phyloP scores from a whole-genome alignment of 1,139 yeast species.

The Zygoascus hellenicus region DNA sequence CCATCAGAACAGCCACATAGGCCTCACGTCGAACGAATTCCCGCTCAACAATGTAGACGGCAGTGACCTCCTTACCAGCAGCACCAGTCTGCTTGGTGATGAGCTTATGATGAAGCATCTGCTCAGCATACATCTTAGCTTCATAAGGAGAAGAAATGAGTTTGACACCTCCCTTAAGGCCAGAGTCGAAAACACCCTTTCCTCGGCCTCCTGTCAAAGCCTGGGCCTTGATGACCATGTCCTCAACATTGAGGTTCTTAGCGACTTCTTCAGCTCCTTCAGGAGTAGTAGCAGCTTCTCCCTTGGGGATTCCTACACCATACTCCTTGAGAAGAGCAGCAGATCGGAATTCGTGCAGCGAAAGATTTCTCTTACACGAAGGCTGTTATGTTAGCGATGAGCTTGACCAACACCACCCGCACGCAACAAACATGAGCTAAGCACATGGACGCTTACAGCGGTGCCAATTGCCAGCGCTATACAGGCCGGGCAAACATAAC shows the following conservation, averaged over 20 bases:
- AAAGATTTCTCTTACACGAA: slow-evolving; percentile 49
- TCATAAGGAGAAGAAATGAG: slow-evolving; percentile 80
- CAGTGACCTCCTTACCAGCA: slow-evolving; percentile 94
- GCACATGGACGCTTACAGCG: not conserved
- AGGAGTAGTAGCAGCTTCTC: slow-evolving; percentile 86
- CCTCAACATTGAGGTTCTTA: slow-evolving; percentile 56
- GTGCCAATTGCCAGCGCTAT: not conserved
- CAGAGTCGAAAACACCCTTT: slow-evolving; percentile 95
- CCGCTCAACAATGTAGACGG: slow-evolving; percentile 93
- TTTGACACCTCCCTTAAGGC: slow-evolving; percentile 95
- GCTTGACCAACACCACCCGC: not conserved
- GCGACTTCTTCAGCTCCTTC: slow-evolving; percentile 85
- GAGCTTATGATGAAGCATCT: slow-evolving; percentile 88
- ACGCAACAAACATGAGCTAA: not conserved
- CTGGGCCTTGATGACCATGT: slow-evolving; percentile 94
- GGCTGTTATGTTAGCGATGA: slow-evolving; percentile 6
- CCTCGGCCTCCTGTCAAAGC: slow-evolving; percentile 99
- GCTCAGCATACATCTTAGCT: slow-evolving; percentile 77
- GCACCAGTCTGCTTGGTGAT: slow-evolving; percentile 98
- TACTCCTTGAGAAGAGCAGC: slow-evolving; percentile 76
- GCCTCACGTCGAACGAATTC: slow-evolving; percentile 93
- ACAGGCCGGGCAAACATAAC: not conserved
- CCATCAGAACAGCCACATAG: slow-evolving; percentile 89
- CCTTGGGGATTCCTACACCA: slow-evolving; percentile 88
- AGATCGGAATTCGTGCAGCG: slow-evolving; percentile 94